These are phyloP conservation scores for Fusarium coicis DNA, from an alignment of 2,329 filamentous ascomycete genomes.

Conservation along the genomic window DNA sequence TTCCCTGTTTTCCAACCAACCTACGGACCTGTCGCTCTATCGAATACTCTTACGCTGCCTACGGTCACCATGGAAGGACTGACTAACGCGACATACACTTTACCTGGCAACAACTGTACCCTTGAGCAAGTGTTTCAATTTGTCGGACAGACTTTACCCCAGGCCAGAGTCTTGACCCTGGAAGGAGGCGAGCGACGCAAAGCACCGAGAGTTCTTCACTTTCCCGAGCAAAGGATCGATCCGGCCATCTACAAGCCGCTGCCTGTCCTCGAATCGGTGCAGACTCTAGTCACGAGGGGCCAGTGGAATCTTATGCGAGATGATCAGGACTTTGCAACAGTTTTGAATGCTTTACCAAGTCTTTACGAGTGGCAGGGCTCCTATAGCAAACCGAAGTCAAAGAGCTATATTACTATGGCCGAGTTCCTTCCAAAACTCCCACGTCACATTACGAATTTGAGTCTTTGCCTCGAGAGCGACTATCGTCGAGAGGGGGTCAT, in stretches of 20 bases:
- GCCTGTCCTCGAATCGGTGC: conserved; percentile 64
- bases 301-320: conserved; percentile 81
- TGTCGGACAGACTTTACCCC: conserved; percentile 67
- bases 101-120: conserved; percentile 74
- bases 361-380: conserved; percentile 72
- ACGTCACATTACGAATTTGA: conserved; percentile 68
- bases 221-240: conserved; percentile 39
- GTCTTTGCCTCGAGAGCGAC: conserved; percentile 77
- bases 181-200: conserved; percentile 83
- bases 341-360: conserved; percentile 72
- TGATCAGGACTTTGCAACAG: conserved; percentile 69
- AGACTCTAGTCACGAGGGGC: conserved; percentile 76
- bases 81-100: conserved; percentile 67
- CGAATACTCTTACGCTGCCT: conserved; percentile 59
- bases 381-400: conserved; percentile 78
- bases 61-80: conserved; percentile 66
- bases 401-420: conserved; percentile 77
- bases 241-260: conserved; percentile 50
- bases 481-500: conserved; percentile 72
- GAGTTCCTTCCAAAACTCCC: conserved; percentile 70
- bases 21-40: conserved; percentile 55
- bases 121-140: conserved; percentile 76
- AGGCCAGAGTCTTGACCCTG: conserved; percentile 73
- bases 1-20: conserved; percentile 77
- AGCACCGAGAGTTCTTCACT: conserved; percentile 70